Evolutionary conservation across 768 basidiomycete genomes (phyloP), one percentile per base, ranked within the genome.

Genomic region (Psilocybe cyanescens): DNA sequence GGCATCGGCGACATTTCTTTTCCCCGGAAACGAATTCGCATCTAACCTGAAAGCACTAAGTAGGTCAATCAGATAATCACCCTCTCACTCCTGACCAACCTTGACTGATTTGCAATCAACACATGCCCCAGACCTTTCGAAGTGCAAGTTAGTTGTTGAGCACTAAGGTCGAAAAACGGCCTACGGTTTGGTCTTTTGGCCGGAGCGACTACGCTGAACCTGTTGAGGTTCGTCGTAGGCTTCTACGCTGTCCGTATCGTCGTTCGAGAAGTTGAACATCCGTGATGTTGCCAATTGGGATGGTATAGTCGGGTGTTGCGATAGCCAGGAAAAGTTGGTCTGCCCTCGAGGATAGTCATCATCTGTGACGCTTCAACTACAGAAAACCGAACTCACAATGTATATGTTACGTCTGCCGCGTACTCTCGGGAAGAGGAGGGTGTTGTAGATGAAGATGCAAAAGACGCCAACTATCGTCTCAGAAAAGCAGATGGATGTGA

Each of bases 61-160:
- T 57, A 39, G 48, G 47, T 37, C 41, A 52, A 28, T 44, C 45
- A 53, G 51, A 50, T 17, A 47, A 35, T 28, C 24, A 41, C 9
- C 50, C 12, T 47, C 31, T 46, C 56, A 35, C 30, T 35, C 24
- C 2, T 6, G 29, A 65, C 72, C 49, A 52, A 83, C 85, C 71
- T 85, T 86, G 47, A 85, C 76, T 5, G 82, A 81, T 71, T 86
- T 85, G 71, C 85, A 86, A 60, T 85, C 81, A 29, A 82, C 79
- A 70, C 84, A 85, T 31, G 84, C 85, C 28, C 83, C 81, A 56
- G 79, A 75, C 35, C 84, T 85, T 56, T 28, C 56, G 45, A 55
- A 64, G 41, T 28, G 48, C 12, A 46, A 55, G 48, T 30, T 56
- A 56, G 41, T 47, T n/a, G 17, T 49, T 58, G 54, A 37, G 31